Base-by-base conservation (phyloP, 257 asterid genomes). In the Sherardia arvensis region DNA sequence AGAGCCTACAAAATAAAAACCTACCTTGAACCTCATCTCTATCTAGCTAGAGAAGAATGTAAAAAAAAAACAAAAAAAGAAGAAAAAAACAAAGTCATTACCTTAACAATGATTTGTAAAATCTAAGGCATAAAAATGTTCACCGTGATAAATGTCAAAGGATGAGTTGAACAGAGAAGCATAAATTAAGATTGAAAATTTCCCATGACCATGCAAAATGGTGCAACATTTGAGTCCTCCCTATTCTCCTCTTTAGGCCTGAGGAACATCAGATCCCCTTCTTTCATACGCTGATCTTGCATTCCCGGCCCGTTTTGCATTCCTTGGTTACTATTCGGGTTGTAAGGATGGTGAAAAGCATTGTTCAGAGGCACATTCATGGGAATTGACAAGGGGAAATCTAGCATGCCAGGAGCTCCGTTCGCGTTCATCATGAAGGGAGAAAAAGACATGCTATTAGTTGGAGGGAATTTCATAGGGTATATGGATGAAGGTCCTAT, bases 181-280 rank as follows among this genome's bases (percentile, higher is more conserved):
- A n/a, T 63, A 27, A 9, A 48, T 43, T 49, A 70, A 53, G 73
- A 67, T 32, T 63, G 72, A 61, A 63, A 74, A 36, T 68, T 71
- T 53, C 73, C 48, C 23, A 33, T 58, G 29, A 48, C 68, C 58
- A 53, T 20, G 59, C 53, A 64, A 67, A 56, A 60, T 3, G 15
- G 60, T 36, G 78, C 48, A 60, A 75, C 73, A 76, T 78, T 49
- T 33, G 47, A 66, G 66, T 59, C 78, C 69, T 74, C 83, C 72
- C 61, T 74, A 59, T 77, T 76, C 76, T 83, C 89, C 64, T 78
- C 82, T 70, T 85, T 83, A n/a, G 83, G 87, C 30, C 63, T 79
- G 66, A 73, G 54, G 54, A 65, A 60, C 62, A 64, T 73, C 20
- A 54, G 28, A 21, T 74, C 79, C 54, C 68, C 57, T 33, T 79